Percentiles rank a stretch among this genome's conserved stretches.
phyloP scores from a whole-genome alignment of 768 basidiomycete species.

The Suillus sp. region DNA sequence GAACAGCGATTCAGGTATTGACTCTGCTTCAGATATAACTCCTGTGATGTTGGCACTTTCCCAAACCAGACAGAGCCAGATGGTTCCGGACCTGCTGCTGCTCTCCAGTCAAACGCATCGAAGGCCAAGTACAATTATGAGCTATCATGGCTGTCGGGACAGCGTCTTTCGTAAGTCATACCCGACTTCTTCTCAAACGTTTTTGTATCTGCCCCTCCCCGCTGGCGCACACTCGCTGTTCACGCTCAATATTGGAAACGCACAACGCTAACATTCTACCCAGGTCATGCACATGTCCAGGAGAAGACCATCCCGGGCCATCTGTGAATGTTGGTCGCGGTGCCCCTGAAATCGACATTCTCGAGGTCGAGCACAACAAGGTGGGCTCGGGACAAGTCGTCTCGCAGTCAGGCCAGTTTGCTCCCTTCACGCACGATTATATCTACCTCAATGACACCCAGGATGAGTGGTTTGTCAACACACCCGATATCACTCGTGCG shows the following conservation, averaged over 20 bases:
- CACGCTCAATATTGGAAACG: background rate
- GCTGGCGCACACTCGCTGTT: constrained; percentile 10
- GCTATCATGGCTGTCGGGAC: constrained; percentile 78
- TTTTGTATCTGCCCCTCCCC: background rate
- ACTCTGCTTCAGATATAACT: constrained; percentile 42
- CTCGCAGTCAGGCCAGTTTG: constrained; percentile 78
- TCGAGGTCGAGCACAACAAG: constrained; percentile 76
- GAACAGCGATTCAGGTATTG: background rate
- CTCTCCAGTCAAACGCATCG: constrained; percentile 52
- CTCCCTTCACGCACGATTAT: constrained; percentile 55
- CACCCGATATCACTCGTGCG: constrained; percentile 34
- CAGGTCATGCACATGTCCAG: constrained; percentile 76
- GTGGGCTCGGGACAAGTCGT: constrained; percentile 50
- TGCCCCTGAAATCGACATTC: constrained; percentile 81
- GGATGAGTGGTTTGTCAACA: constrained; percentile 37
- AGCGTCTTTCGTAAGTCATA: constrained; percentile 64
- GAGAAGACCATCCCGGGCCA: constrained; percentile 80
- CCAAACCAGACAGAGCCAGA: constrained; percentile 52
- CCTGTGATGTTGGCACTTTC: constrained; percentile 62
- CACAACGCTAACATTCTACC: background rate
- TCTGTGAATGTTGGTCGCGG: constrained; percentile 54
- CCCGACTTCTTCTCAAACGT: background rate
- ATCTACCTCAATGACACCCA: constrained; percentile 38
- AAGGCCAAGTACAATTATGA: constrained; percentile 54
- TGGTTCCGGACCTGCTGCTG: constrained; percentile 58